Base-by-base conservation (phyloP, 345 rosid genomes). In the Eucalyptus curtisii region DNA sequence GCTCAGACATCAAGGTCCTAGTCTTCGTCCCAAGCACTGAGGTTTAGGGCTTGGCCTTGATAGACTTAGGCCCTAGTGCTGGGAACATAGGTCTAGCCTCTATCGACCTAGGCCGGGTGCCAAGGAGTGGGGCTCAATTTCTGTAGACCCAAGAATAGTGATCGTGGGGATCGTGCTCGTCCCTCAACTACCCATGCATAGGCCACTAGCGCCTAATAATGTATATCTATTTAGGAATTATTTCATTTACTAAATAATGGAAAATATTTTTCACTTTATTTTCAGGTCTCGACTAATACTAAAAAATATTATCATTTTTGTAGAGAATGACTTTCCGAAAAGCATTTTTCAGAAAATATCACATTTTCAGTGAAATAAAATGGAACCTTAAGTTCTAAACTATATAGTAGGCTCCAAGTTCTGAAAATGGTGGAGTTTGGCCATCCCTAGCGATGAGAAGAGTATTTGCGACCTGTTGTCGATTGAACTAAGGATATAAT, bases 271-370 rank as follows among this genome's bases (percentile, higher is more conserved):
- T 24, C 30, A 55, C 13, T 55, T 55, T 0, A 2, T 10, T 55
- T 55, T 55, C 6, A 22, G 6, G 12, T 24, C 12, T 55, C 61
- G 24, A 55, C 6, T 22, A 55, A 55, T 55, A 55, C 13, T 24
- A 24, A 55, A 55, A 55, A 4, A 1, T 24, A 55, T 53, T 55
- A 4, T 55, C 13, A 24, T 0, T 55, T 55, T 55, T 55, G 30
- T 22, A 55, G 13, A 55, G 1, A 55, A 24, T 55, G 13, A 55
- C 61, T 55, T 55, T 55, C 6, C 3, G 0, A 52, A 52, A 52
- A 52, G 8, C 0, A 20, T 0, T 19, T 52, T 20, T 10, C 0
- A 1, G 10, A 25, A 55, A 49, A 55, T 0, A 25, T 25, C 13
- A 24, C 30, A 2, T 55, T 55, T 55, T 55, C 13, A 0, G 1